Evolutionary conservation across 2,329 filamentous ascomycete genomes (phyloP).

Genomic region (Nigrospora osmanthi): DNA sequence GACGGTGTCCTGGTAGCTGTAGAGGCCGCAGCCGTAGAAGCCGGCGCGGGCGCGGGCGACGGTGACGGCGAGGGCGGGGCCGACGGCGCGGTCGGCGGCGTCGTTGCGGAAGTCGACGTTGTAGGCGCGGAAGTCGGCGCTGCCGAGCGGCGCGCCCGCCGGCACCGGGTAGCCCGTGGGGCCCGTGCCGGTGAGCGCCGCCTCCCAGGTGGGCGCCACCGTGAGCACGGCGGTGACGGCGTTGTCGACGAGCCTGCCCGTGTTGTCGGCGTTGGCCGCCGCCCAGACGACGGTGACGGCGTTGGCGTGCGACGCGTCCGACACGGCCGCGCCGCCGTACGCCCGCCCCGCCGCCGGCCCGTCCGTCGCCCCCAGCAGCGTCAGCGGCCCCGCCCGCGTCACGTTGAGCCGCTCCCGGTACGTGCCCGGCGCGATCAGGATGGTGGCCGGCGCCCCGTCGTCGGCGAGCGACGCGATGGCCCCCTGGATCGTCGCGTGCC

Average conservation of each 20-base stretch:
- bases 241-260: conserved; percentile 42
- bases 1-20: conserved; percentile 61
- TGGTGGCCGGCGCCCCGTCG: conserved; percentile 37
- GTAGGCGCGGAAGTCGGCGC: conserved; percentile 55
- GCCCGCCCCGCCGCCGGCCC: conserved; percentile 21
- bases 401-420: conserved; percentile 61
- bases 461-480: conserved; percentile 31
- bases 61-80: conserved; percentile 52
- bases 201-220: conserved; percentile 55
- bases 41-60: conserved; percentile 57
- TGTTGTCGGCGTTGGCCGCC: conserved; percentile 40
- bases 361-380: conserved; percentile 51
- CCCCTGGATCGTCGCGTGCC: conserved; percentile 29
- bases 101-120: conserved; percentile 60
- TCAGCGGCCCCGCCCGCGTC: conserved; percentile 52
- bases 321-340: conserved; percentile 18
- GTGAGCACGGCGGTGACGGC: conserved; percentile 54
- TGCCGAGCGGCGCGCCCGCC: conserved; percentile 54
- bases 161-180: conserved; percentile 55
- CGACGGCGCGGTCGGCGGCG: conserved; percentile 39
- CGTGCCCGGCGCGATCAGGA: conserved; percentile 51
- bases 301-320: conserved; percentile 37
- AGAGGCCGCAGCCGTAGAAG: conserved; percentile 60
- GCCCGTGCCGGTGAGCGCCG: conserved; percentile 53
- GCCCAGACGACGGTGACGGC: conserved; percentile 52